Evolutionary conservation across 495 filamentous ascomycete species (phyloP).

Genomic region (Penicillium egyptiacum): DNA sequence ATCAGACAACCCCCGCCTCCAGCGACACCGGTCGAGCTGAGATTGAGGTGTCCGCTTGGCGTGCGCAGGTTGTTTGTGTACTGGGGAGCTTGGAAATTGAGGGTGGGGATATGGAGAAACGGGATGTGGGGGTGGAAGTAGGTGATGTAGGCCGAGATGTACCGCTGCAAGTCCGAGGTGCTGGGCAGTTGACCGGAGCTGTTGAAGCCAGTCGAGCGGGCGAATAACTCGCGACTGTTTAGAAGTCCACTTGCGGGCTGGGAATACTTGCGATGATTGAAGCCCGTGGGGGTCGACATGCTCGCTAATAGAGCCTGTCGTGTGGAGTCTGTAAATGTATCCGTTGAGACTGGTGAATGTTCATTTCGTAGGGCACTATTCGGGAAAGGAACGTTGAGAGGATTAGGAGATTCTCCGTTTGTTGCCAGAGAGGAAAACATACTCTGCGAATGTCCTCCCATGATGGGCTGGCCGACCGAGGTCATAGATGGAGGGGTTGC

Average conservation of each 20-base stretch:
- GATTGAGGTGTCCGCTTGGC: slow-evolving; percentile 51
- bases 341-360: slow-evolving; percentile 64
- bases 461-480: slow-evolving; percentile 49
- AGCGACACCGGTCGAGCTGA: slow-evolving; percentile 62
- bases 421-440: slow-evolving; percentile 57
- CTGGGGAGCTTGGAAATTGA: slow-evolving; percentile 81
- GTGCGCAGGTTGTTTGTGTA: slow-evolving; percentile 60
- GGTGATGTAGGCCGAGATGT: slow-evolving; percentile 85
- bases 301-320: slow-evolving; percentile 81
- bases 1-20: slow-evolving; percentile 89
- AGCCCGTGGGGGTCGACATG: slow-evolving; percentile 72
- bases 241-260: slow-evolving; percentile 59
- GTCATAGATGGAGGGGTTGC: slow-evolving; percentile 66
- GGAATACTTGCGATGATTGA: slow-evolving; percentile 76
- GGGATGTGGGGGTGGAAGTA: slow-evolving; percentile 95
- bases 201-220: slow-evolving; percentile 49
- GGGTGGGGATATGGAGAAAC: slow-evolving; percentile 87
- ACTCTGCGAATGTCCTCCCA: slow-evolving; percentile 55
- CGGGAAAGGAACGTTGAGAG: slow-evolving; percentile 51
- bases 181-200: slow-evolving; percentile 67
- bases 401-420: slow-evolving; percentile 57
- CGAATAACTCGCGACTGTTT: slow-evolving; percentile 44
- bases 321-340: slow-evolving; percentile 92
- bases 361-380: slow-evolving; percentile 59
- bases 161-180: slow-evolving; percentile 90